Evolutionary conservation across 2,329 filamentous ascomycete species (phyloP).

Genomic region (Cucurbitaria berberidis): DNA sequence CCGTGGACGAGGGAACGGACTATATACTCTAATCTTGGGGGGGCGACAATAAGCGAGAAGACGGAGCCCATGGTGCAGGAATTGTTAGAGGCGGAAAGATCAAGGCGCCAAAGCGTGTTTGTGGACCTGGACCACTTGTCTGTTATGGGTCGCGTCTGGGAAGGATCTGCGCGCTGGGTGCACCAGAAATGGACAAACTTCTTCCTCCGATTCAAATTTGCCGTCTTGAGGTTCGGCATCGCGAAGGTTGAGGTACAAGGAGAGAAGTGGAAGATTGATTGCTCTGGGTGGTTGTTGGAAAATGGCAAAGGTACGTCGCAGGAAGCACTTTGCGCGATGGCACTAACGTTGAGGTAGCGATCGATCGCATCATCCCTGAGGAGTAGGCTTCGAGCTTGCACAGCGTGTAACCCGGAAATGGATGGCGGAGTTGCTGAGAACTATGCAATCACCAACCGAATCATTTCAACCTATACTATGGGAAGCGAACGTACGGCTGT

Average conservation of each 20-base stretch:
- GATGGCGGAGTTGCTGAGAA: too few relatives aligned
- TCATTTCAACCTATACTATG: too few relatives aligned
- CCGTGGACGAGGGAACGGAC: constrained; percentile 37
- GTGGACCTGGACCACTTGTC: constrained; percentile 35
- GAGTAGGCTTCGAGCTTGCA: too few relatives aligned
- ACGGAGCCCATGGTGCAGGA: constrained; percentile 39
- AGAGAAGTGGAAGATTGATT: constrained; percentile 47
- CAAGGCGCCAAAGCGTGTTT: constrained; percentile 31
- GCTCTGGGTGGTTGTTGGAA: constrained; percentile 40
- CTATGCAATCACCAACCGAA: too few relatives aligned
- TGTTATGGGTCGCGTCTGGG: constrained; percentile 31
- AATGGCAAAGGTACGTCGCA: constrained; percentile 42
- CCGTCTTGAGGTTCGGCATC: constrained; percentile 42
- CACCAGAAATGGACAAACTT: constrained; percentile 47
- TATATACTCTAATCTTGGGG: constrained; percentile 36
- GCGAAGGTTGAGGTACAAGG: constrained; percentile 38
- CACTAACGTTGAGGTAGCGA: constrained; percentile 27
- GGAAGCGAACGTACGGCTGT: too few relatives aligned
- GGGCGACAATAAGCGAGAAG: constrained; percentile 41
- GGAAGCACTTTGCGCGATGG: background rate
- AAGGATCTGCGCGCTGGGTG: constrained; percentile 38
- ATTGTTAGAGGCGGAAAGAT: constrained; percentile 38
- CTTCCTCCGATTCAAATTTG: constrained; percentile 45
- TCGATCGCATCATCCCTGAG: constrained; percentile 41
- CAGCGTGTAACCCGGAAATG: too few relatives aligned